Base-by-base conservation (phyloP, 805 yeast species). In the Ascoidea rubescens region DNA sequence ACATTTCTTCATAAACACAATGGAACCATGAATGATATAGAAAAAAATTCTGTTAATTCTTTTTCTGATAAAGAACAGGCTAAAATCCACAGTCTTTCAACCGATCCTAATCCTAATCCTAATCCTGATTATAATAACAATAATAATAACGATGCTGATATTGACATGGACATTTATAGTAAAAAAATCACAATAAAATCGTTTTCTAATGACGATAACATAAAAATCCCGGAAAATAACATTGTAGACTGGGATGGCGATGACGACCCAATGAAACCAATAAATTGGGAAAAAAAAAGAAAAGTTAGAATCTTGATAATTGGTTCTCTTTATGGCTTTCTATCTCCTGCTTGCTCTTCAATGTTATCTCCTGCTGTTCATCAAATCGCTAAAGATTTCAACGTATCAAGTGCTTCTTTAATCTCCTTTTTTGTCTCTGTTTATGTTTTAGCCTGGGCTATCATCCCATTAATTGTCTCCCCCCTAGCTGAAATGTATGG, bases 401-500 rank as follows among this genome's bases (percentile, higher is more conserved):
- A 68, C 50, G 72, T 77, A 46, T 62, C 69, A 4, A 64, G 69
- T 46, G 51, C 68, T 0, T 67, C 73, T 2, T 72, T 80, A 1
- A 65, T 72, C 48, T 69, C 82, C 0, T 65, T 82, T 56, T 75
- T 78, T 32, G 82, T 84, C 4, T 75, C 85, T 0, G 72, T 84
- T 44, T 81, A 78, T 69, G 73, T 84, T n/a, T 70, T 82, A 57
- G 87, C 88, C 1, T 72, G 86, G 73, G 87, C 87, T 0, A 55
- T 78, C 21, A 84, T 84, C 8, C 88, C 89, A 1, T 64, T 84
- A 50, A 58, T 83, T 37, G 68, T 81, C 53, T 83, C 87, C 1
- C 90, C 90, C 1, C 59, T 84, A 10, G 77, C 84, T 48, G 91
- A 84, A 60, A 69, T 80, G 54, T 73, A 75, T 55, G 91, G 90